These are phyloP conservation scores for Chaetomium sp. DNA, from an alignment of 2,329 filamentous ascomycete genomes.

Conservation along the genomic window DNA sequence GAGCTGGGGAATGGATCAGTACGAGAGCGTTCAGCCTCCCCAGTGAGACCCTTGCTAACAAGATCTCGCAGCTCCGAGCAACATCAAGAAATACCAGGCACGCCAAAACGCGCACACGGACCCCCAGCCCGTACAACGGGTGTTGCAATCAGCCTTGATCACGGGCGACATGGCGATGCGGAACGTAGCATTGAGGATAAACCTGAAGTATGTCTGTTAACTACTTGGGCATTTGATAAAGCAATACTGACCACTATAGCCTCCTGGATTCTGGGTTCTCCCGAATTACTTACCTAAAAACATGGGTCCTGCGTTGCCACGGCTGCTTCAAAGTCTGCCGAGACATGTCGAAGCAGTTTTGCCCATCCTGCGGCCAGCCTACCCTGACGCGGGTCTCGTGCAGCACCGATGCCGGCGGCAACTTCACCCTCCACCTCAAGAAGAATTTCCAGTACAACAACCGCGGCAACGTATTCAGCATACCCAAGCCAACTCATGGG, in stretches of 20 bases:
- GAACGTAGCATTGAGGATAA: conserved; percentile 91
- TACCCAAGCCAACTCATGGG: conserved; percentile 84
- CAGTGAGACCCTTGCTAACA: conserved; percentile 1
- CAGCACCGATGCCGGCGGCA: conserved; percentile 72
- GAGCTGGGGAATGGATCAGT: conserved; percentile 24
- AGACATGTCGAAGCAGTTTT: conserved; percentile 86
- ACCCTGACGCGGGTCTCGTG: conserved; percentile 81
- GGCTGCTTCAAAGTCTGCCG: conserved; percentile 82
- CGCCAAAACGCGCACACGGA: conserved; percentile 50
- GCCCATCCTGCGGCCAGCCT: conserved; percentile 79
- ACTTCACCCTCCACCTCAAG: conserved; percentile 82
- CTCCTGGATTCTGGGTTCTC: conserved; percentile 66
- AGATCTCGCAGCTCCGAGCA: conserved; percentile 55
- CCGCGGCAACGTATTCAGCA: conserved; percentile 82
- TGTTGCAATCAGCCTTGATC: conserved; percentile 81
- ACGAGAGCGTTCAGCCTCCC: not conserved
- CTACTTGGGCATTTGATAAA: not conserved
- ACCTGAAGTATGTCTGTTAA: conserved; percentile 47
- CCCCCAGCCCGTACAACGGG: conserved; percentile 48
- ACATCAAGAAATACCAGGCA: conserved; percentile 77
- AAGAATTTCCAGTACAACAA: conserved; percentile 96
- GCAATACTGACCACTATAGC: conserved; percentile 33
- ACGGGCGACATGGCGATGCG: conserved; percentile 98
- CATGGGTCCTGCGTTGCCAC: conserved; percentile 87
- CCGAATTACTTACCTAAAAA: conserved; percentile 77